A percentile compares a stretch with the other conserved stretches of the same genome.
Conservation (phyloP, 1,139 yeast species). For the Suhomyces panamericanus region DNA sequence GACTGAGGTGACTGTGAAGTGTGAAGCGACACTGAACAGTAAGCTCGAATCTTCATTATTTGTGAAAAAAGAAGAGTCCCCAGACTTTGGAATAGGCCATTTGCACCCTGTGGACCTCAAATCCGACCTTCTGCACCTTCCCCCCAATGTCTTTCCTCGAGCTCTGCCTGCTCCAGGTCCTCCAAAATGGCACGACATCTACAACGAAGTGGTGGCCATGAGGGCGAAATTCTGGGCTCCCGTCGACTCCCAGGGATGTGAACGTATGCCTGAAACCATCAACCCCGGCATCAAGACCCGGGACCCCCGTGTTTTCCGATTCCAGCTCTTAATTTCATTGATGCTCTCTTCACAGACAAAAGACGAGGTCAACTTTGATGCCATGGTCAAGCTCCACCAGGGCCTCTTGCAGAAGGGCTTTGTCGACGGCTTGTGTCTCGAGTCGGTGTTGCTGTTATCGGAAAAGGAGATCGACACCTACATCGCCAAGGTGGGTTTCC, state of each 20-base stretch:
- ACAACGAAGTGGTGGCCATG: conserved; percentile 65
- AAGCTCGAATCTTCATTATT: too few relatives aligned
- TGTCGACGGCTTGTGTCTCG: conserved; percentile 33
- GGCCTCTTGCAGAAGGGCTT: conserved; percentile 37
- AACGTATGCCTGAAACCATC: conserved; percentile 59
- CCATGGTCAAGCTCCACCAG: conserved; percentile 61
- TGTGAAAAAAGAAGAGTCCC: too few relatives aligned
- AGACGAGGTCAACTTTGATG: conserved; percentile 79
- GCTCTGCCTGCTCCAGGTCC: conserved; percentile 10
- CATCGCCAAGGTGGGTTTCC: conserved; percentile 87
- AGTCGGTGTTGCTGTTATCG: conserved; percentile 41
- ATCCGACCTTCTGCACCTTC: background rate
- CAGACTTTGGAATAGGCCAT: too few relatives aligned
- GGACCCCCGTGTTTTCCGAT: conserved; percentile 53
- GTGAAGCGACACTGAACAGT: too few relatives aligned
- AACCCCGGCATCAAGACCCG: conserved; percentile 27
- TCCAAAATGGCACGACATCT: conserved; percentile 51
- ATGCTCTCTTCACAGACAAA: conserved; percentile 93
- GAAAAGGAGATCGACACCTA: conserved; percentile 61
- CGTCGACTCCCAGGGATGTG: conserved; percentile 89
- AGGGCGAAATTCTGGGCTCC: conserved; percentile 67
- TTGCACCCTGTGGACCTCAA: too few relatives aligned
- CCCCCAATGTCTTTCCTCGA: conserved; percentile 13
- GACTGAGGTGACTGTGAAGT: too few relatives aligned
- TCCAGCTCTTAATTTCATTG: conserved; percentile 73